A percentile compares a stretch with the other conserved stretches of the same genome.
Conservation (phyloP, 2,329 filamentous ascomycete genomes). For the Dryadomyces quercivorus region DNA sequence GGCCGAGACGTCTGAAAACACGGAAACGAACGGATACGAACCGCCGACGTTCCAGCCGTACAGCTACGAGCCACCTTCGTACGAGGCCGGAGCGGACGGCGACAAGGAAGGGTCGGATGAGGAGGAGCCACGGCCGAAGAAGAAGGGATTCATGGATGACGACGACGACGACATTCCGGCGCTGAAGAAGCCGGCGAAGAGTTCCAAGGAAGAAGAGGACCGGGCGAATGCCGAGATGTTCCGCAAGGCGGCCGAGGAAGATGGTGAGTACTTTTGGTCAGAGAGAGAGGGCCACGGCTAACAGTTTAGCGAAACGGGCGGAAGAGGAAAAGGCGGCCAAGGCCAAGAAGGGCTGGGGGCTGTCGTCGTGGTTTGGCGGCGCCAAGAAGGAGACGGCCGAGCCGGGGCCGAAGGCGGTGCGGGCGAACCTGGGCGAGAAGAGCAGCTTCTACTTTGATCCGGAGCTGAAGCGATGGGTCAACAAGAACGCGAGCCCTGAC, state of each 20-base stretch:
- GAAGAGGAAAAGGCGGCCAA: constrained; percentile 36
- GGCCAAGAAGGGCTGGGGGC: constrained; percentile 62
- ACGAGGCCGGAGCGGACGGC: constrained; percentile 35
- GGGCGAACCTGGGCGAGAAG: constrained; percentile 87
- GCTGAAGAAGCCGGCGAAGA: constrained; percentile 37
- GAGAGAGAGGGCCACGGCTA: neutral
- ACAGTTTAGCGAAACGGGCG: constrained; percentile 44
- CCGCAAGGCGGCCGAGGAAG: constrained; percentile 67
- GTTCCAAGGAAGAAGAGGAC: constrained; percentile 57
- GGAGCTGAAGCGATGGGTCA: constrained; percentile 95
- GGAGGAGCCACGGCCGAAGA: constrained; percentile 45
- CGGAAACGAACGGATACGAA: constrained; percentile 37
- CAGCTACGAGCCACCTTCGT: constrained; percentile 43
- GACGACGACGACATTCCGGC: constrained; percentile 66
- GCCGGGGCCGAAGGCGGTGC: constrained; percentile 60
- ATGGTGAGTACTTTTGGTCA: constrained; percentile 35
- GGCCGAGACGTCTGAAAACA: constrained; percentile 2
- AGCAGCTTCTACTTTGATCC: constrained; percentile 90
- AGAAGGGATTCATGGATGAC: constrained; percentile 71
- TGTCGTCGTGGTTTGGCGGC: constrained; percentile 71
- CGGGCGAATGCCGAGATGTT: constrained; percentile 77
- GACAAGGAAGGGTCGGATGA: constrained; percentile 31
- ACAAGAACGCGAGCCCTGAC: constrained; percentile 74
- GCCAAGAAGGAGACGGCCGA: constrained; percentile 48
- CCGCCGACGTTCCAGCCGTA: constrained; percentile 50